Base-by-base conservation (phyloP, 306 rosid species). In the Sphenostylis stenocarpa region DNA sequence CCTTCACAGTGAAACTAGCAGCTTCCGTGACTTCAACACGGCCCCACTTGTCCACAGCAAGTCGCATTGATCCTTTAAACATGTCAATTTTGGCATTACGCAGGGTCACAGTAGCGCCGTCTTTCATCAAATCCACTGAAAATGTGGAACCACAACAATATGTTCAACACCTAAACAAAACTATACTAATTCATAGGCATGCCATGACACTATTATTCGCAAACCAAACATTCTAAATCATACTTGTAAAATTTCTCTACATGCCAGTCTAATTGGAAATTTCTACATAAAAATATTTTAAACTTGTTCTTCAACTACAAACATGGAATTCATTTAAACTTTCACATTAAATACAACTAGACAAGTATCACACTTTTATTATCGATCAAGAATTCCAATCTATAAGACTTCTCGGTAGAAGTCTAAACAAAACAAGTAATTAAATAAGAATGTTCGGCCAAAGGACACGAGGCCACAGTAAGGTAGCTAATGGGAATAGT, bases 11-110 rank as follows among this genome's bases (percentile, higher is more conserved):
- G 80, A 90, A 86, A 62, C 72, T 79, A 34, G 87, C 90, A 20
- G 90, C 89, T 67, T 87, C 90, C 47, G 94, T 53, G 7, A 84
- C 83, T 79, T 90, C 94, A 36, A 87, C 77, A 17, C 94, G 88
- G 57, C 94, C 94, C 94, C 94, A 90, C 67, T 85, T 86, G 86
- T 90, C 94, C 76, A 90, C 94, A 17, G 88, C 91, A 73, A 87
- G 91, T 78, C 91, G 84, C 91, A 90, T 90, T 48, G 89, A 87
- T 84, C 94, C 94, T 76, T 84, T 90, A 80, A 82, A 87, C 91
- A 87, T 84, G 85, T 90, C 94, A 65, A 90, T 87, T 79, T 90
- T 87, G 57, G 89, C 94, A 76, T 90, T 90, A 26, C 94, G 88
- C 77, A 90, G 68, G 72, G 64, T 84, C 44, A 90, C 66, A 19